Base-by-base conservation (phyloP, 2,329 filamentous ascomycete species). In the Colletotrichum falcatum region DNA sequence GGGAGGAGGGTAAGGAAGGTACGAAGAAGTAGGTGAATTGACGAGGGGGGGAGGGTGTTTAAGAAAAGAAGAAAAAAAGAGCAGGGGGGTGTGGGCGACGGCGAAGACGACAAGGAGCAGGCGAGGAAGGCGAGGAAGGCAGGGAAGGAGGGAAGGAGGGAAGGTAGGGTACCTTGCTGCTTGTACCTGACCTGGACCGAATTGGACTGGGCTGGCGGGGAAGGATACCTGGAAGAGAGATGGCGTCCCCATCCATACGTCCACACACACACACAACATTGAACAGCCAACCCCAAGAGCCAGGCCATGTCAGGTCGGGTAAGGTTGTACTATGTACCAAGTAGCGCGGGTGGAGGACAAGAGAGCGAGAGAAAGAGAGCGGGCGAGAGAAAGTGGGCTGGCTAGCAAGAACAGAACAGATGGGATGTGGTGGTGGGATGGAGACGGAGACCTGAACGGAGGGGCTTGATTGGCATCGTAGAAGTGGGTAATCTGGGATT, bases 21-120 rank as follows among this genome's bases (percentile, higher is more conserved):
- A 11, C 39, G 51, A 37, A n/a, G 42, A 37, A 16, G 30, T 30
- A 18, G 51, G 20, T 20, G 35, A 35, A 65, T 54, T 23, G 46
- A 66, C 44, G 53, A 42, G 46, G 68, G 65, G 65, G 65, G 65
- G 65, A 46, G 54, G 70, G 65, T 59, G 70, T 72, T 68, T 61
- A 56, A 60, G 54, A 55, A 63, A 60, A 63, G 42, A 66, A 61
- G 61, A 61, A 33, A 23, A 44, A 60, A 48, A 37, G 28, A 35
- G 14, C 33, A 37, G 66, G 23, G 66, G 53, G 66, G 66, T 58
- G 66, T 62, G 42, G 23, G 4, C 35, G 33, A 61, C 9, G n/a
- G 11, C 18, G 33, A 33, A 33, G 59, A 49, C 30, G 44, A 35
- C 44, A 33, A 39, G 54, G 30, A 39, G 33, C 59, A 44, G 23